phyloP scores from a whole-genome alignment of 1,284 basidiomycete genomes.

The Rhodotorula sp. region DNA sequence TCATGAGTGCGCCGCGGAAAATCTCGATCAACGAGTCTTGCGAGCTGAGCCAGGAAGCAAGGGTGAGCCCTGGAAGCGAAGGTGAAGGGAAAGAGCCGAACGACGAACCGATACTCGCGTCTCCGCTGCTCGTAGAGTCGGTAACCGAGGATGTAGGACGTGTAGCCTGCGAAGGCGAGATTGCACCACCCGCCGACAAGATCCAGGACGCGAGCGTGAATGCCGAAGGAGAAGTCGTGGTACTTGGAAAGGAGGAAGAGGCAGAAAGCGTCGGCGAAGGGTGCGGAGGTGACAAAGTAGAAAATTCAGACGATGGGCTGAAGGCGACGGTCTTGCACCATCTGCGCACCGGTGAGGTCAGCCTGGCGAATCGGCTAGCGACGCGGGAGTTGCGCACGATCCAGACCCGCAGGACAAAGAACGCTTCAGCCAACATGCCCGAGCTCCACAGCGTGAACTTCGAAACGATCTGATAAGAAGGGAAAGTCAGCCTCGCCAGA shows the following conservation, averaged over 20 bases:
- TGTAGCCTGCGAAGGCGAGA: background rate
- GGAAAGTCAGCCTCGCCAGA: no score
- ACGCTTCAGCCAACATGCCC: background rate
- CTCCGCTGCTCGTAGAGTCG: background rate
- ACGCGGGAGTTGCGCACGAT: no score
- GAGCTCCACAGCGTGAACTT: background rate
- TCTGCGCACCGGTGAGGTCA: no score
- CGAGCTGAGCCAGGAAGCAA: background rate
- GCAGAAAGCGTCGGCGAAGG: background rate
- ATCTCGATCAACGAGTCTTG: background rate
- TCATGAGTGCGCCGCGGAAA: background rate
- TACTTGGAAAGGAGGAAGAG: background rate
- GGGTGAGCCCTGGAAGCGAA: no score
- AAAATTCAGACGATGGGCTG: background rate
- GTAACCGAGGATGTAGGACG: background rate
- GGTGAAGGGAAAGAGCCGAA: background rate
- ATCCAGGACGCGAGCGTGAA: background rate
- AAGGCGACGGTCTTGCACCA: background rate
- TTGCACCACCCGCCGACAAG: background rate
- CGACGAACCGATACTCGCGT: background rate
- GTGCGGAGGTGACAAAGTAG: background rate
- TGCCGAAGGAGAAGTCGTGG: background rate
- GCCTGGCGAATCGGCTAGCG: no score
- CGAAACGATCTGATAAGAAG: background rate
- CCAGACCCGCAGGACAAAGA: background rate